phyloP scores from a whole-genome alignment of 805 yeast genomes.

The Ogataea nonfermentans region DNA sequence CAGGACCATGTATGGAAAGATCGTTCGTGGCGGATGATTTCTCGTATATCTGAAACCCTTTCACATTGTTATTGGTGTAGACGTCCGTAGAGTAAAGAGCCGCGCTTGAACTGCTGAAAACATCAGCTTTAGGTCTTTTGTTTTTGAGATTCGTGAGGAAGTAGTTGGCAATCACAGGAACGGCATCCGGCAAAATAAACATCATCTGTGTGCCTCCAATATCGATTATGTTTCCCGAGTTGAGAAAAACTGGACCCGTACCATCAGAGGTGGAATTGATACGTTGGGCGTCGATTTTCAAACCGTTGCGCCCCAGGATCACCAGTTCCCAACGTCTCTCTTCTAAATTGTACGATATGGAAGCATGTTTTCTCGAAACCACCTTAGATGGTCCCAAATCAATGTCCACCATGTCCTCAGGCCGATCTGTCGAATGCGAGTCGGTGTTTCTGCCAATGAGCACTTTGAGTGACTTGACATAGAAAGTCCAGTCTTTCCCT shows the following conservation, averaged over 20 bases:
- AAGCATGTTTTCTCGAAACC: slow-evolving; percentile 90
- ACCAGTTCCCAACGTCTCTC: slow-evolving; percentile 82
- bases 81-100: slow-evolving; percentile 18
- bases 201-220: slow-evolving; percentile 98
- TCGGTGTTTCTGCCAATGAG: slow-evolving; percentile 84
- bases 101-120: slow-evolving; percentile 12
- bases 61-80: slow-evolving; percentile 30
- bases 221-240: slow-evolving; percentile 88
- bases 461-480: slow-evolving; percentile 74
- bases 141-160: slow-evolving; percentile 39
- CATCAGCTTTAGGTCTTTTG: slow-evolving; percentile 25
- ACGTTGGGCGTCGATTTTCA: slow-evolving; percentile 76
- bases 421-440: slow-evolving; percentile 19
- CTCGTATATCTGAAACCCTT: slow-evolving; percentile 56
- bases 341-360: slow-evolving; percentile 71
- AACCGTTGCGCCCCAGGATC: slow-evolving; percentile 88
- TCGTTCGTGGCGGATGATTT: slow-evolving; percentile 29
- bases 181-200: slow-evolving; percentile 92
- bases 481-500: slow-evolving; percentile 91
- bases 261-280: slow-evolving; percentile 38
- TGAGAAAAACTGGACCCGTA: slow-evolving; percentile 49
- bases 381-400: slow-evolving; percentile 97
- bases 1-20: slow-evolving; percentile 11
- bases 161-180: slow-evolving; percentile 60
- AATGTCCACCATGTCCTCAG: slow-evolving; percentile 54